These are phyloP conservation scores for Flaveria sonorensis DNA, from an alignment of 129 eudicot genomes.

Conservation along the genomic window DNA sequence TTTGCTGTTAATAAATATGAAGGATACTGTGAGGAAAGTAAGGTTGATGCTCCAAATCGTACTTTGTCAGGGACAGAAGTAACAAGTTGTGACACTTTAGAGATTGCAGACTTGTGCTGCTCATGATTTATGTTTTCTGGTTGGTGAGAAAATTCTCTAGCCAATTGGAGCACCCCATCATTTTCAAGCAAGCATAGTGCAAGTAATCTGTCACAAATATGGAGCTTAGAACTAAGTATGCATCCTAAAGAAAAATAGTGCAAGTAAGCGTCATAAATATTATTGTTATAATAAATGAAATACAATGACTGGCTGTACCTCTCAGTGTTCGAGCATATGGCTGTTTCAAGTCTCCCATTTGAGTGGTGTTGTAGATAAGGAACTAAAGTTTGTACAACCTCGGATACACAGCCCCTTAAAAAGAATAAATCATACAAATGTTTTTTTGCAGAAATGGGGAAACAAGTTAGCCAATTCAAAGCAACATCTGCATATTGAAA, in stretches of 20 bases:
- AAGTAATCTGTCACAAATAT: slow-evolving; percentile 55
- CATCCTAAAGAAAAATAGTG: neutral
- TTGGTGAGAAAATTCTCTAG: slow-evolving; percentile 53
- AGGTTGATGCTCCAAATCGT: slow-evolving; percentile 58
- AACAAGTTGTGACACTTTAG: slow-evolving; percentile 66
- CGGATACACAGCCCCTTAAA: slow-evolving; percentile 51
- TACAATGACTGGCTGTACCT: slow-evolving; percentile 48
- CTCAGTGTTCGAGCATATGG: slow-evolving; percentile 67
- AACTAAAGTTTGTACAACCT: slow-evolving; percentile 72
- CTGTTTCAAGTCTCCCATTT: slow-evolving; percentile 40
- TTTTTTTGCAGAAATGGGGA: slow-evolving; percentile 78
- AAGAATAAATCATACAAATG: slow-evolving; percentile 77
- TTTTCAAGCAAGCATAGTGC: slow-evolving; percentile 78
- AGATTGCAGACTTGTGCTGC: slow-evolving; percentile 46
- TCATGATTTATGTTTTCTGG: slow-evolving; percentile 36
- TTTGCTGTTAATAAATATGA: neutral
- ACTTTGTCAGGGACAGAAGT: slow-evolving; percentile 96
- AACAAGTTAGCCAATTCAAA: slow-evolving; percentile 75
- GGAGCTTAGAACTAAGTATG: neutral
- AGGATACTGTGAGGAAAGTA: slow-evolving; percentile 95
- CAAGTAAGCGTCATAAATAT: neutral
- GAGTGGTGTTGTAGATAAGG: slow-evolving; percentile 62
- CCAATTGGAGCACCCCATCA: slow-evolving; percentile 59
- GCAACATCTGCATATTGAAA: slow-evolving; percentile 68
- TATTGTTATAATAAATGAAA: neutral